Base-by-base conservation (phyloP, 2,329 filamentous ascomycete genomes). In the Penicillium sp. region DNA sequence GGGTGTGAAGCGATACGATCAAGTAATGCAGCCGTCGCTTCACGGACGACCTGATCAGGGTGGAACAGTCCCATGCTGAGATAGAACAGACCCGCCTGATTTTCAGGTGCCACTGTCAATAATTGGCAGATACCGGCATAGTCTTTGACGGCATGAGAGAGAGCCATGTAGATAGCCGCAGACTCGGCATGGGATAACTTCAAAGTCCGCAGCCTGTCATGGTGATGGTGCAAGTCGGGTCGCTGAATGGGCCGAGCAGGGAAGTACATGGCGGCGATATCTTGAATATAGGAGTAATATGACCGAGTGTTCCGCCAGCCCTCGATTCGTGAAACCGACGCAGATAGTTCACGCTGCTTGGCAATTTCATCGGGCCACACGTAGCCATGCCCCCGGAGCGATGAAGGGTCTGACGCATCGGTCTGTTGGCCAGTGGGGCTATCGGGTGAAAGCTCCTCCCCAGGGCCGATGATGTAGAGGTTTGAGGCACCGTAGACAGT, bases 291-390 rank as follows among this genome's bases (percentile, higher is more conserved):
- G 58, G 88, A 90, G 72, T 95, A 95, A 67, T 98, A 98, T 64
- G 89, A 95, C 53, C 93, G 81, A 1, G 93, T 97, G 56, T 89
- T 95, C 59, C 93, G 84, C 93, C 93, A 98, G 49, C 92, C 93
- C 73, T 98, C 93, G 54, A 98, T 95, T 49, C 93, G 81, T 49
- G 88, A 89, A 41, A 93, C 89, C 53, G 95, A 95, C 3, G 90
- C 92, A 13, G 90, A 88, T 32, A 98, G 80, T 71, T 98, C 93
- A 61, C 85, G 86, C 61, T 87, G 81, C 70, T 89, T 92, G 6
- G 86, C 80, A 35, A 78, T 75, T 48, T 96, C 89, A 61, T 95
- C 89, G 3, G 86, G 74, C 93, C 93, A 98, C 29, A 98, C 92
- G 66, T 95, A 97, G 35, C 93, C 93, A 66, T 97, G 93, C 0